Evolutionary conservation across 768 basidiomycete species (phyloP).

Genomic region (Naganishia vishniacii): DNA sequence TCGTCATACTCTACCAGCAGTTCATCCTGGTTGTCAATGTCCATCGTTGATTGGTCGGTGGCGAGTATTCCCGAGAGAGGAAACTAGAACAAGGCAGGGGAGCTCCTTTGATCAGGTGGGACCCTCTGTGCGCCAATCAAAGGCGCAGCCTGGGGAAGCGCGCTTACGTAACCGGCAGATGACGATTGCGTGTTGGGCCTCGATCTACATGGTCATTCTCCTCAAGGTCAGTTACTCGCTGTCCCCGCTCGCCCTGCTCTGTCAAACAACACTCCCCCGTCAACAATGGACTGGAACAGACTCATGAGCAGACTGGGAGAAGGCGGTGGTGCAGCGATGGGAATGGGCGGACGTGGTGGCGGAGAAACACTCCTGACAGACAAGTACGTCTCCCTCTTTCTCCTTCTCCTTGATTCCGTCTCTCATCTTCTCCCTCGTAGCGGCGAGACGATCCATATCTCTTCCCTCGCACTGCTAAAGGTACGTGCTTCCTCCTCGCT

Average conservation of each 20-base stretch:
- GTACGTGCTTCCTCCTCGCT: constrained; percentile 51
- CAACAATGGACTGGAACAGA: constrained; percentile 22
- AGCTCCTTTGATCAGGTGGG: background rate
- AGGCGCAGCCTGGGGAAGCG: background rate
- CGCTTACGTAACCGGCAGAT: constrained; percentile 6
- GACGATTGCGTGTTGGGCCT: constrained; percentile 14
- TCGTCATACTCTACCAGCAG: constrained; percentile 11
- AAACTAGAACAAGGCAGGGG: background rate
- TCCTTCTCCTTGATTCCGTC: background rate
- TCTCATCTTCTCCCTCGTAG: constrained; percentile 33
- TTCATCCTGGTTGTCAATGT: constrained; percentile 16
- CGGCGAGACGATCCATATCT: constrained; percentile 74
- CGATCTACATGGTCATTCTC: background rate
- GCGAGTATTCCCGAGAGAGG: background rate
- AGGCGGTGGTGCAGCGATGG: constrained; percentile 28
- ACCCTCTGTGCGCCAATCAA: background rate
- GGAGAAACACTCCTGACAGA: constrained; percentile 23
- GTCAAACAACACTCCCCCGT: background rate
- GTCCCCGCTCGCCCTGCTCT: background rate
- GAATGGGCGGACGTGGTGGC: constrained; percentile 29
- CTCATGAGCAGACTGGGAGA: constrained; percentile 26
- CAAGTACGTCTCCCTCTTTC: constrained; percentile 7
- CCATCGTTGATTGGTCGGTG: background rate
- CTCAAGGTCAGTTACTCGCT: background rate
- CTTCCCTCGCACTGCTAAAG: constrained; percentile 92